Evolutionary conservation across 257 asterid genomes (phyloP), one percentile per base, ranked within the genome.

Genomic region (Salvia splendens): DNA sequence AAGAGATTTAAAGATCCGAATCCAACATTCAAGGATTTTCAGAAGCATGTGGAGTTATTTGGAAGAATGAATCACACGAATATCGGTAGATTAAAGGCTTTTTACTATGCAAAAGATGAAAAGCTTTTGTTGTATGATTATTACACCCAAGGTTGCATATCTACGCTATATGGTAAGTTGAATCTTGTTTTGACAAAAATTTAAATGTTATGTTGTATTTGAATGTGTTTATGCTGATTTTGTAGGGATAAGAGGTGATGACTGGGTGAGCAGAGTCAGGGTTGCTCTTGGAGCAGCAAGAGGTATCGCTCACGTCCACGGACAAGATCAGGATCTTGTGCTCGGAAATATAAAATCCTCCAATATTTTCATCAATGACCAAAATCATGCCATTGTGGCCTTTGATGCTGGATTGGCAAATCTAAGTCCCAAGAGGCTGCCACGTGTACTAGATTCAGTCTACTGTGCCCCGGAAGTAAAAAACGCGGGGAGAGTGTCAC

Each of bases 341-440:
- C 84, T 73, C 56, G 82, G 87, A 47, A 82, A 79, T 52, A 68
- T 82, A 12, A 73, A 69, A 51, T 62, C 82, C 64, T 35, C 77
- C n/a, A 79, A 79, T 66, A 73, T 82, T 20, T 59, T 79, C 54
- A 42, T 77, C 49, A 32, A 70, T 7, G 65, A 46, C 32, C 45
- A 50, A 51, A 46, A 54, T 6, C n/a, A 76, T 4, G 69, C 59
- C 40, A 61, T 61, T 42, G 70, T 65, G 24, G 73, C 67, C 50
- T 77, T 77, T 6, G 67, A 74, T 48, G 69, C 71, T 17, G 81
- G 78, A 36, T 65, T 74, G 65, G 32, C 47, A n/a, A 62, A 32
- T 16, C 28, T 77, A 4, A 24, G 7, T 24, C 64, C 68, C 5
- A 4, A 24, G 50, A 43, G 40, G n/a, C 35, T 15, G 56, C 15